Evolutionary conservation across 2,329 filamentous ascomycete genomes (phyloP).

Genomic region (Bisporella sp.): DNA sequence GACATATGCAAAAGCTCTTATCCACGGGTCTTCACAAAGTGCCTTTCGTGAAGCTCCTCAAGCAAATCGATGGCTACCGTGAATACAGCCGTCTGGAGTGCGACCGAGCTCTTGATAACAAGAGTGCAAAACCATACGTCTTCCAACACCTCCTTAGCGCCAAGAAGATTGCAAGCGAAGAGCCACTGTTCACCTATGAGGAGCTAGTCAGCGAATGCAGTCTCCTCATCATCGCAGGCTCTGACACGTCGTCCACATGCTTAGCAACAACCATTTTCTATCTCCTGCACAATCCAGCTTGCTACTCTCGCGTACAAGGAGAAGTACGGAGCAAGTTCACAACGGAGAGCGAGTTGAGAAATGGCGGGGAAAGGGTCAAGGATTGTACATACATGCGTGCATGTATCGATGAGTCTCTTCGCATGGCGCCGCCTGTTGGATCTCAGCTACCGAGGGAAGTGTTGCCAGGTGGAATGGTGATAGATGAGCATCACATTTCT

Average conservation of each 20-base stretch:
- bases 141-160: too few relatives aligned
- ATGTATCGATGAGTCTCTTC: constrained; percentile 30
- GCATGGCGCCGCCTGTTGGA: constrained; percentile 20
- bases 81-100: too few relatives aligned
- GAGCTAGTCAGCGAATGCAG: constrained; percentile 21
- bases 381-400: constrained; percentile 34
- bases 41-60: too few relatives aligned
- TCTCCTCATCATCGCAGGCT: constrained; percentile 9
- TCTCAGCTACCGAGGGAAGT: constrained; percentile 20
- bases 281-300: constrained; percentile 27
- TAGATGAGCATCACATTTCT: constrained; percentile 27
- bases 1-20: too few relatives aligned
- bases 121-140: too few relatives aligned
- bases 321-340: constrained; percentile 17
- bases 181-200: constrained; percentile 26
- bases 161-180: too few relatives aligned
- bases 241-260: constrained; percentile 23
- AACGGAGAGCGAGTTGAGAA: constrained; percentile 29
- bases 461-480: constrained; percentile 15
- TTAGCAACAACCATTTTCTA: constrained; percentile 33
- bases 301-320: constrained; percentile 23
- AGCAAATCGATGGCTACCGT: too few relatives aligned
- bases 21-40: too few relatives aligned
- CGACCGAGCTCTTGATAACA: too few relatives aligned
- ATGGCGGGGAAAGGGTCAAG: constrained; percentile 19